Conservation (phyloP, 306 rosid species). For the Vicia villosa region DNA sequence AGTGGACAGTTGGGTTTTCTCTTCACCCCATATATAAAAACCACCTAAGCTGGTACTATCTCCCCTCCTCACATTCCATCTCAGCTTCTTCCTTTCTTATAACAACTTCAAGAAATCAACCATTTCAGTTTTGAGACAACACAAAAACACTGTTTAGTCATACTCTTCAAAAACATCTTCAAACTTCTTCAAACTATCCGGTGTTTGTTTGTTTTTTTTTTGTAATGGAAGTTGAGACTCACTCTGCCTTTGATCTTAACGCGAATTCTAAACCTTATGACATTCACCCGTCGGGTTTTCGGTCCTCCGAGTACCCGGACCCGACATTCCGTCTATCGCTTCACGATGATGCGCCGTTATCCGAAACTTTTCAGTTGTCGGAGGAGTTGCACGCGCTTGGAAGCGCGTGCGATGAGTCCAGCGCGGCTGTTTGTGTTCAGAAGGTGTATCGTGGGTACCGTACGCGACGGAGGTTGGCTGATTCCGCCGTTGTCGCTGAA, state of each 20-base stretch:
- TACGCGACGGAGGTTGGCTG: slow-evolving; percentile 88
- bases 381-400: background rate
- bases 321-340: slow-evolving; percentile 3
- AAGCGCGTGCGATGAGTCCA: slow-evolving; percentile 23
- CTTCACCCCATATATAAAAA: background rate
- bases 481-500: slow-evolving; percentile 90
- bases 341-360: background rate
- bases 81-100: background rate
- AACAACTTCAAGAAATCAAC: background rate
- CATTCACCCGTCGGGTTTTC: slow-evolving; percentile 32
- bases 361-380: background rate
- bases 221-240: slow-evolving; percentile 41
- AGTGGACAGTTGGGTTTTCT: background rate
- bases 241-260: slow-evolving; percentile 20
- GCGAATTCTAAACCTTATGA: slow-evolving; percentile 22
- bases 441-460: slow-evolving; percentile 86
- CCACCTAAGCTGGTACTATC: background rate
- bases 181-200: too few relatives aligned
- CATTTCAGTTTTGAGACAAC: background rate
- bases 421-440: slow-evolving; percentile 73
- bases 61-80: slow-evolving; percentile 11
- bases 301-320: slow-evolving; percentile 23
- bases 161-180: background rate
- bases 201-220: too few relatives aligned
- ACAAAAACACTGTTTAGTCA: background rate